Evolutionary conservation across 192 early-diverging fungal genomes (phyloP).

Genomic region (Coemansia sp.): DNA sequence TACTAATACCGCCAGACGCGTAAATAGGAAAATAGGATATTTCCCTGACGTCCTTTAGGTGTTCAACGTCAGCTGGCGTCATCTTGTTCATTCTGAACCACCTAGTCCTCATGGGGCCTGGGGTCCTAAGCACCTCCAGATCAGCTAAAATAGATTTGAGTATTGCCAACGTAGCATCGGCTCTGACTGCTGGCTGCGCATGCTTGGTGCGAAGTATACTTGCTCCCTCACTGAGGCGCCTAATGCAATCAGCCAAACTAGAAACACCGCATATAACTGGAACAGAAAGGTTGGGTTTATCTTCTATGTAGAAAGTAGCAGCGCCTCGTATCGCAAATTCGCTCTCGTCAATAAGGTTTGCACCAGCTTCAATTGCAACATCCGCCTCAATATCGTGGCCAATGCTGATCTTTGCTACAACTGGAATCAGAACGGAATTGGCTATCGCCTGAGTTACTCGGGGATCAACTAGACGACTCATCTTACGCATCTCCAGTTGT

Average conservation of each 20-base stretch:
- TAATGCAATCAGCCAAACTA: background rate
- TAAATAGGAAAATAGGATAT: background rate
- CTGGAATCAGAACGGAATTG: conserved; percentile 88
- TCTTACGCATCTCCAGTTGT: conserved; percentile 83
- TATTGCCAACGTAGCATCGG: background rate
- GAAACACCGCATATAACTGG: background rate
- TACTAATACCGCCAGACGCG: background rate
- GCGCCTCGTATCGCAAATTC: background rate
- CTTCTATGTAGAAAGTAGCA: background rate
- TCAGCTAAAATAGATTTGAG: background rate
- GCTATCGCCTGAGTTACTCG: conserved; percentile 90
- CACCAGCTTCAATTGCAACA: too few species aligned
- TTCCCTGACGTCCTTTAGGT: background rate
- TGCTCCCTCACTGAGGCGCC: background rate
- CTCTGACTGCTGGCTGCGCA: background rate
- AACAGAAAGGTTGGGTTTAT: background rate
- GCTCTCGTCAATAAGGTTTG: conserved; percentile 42
- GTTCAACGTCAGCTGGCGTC: background rate
- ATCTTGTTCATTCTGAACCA: background rate
- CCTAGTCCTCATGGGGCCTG: too few species aligned
- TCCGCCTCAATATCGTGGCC: too few species aligned
- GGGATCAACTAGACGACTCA: conserved; percentile 93
- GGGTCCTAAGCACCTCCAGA: too few species aligned
- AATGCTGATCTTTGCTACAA: too few species aligned
- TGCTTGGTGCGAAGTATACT: background rate